Evolutionary conservation across 2,329 filamentous ascomycete species (phyloP), one percentile per base, ranked within the genome.

Genomic region (Hirsutella thompsonii): DNA sequence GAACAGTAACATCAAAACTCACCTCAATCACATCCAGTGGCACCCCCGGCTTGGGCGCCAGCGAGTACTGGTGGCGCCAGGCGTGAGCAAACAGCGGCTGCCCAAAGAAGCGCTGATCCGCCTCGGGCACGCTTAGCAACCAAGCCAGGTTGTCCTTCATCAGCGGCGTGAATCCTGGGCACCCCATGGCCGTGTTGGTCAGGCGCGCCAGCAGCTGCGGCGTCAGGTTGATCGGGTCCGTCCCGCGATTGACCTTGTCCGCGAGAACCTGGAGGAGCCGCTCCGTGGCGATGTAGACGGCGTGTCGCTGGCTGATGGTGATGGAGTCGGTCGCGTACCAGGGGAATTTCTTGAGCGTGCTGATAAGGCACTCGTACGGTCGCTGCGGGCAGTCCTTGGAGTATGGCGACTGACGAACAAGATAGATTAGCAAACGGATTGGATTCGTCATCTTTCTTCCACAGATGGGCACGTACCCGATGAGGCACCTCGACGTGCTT

Each of bases 361-460:
- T 79, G 49, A 82, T 78, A 50, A 82, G 62, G 52, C 69, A 77
- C 59, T 83, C 79, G 42, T 73, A 81, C 2, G 76, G 72, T 13
- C 79, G 70, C 57, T 82, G 76, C 0, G 76, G 75, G 48, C 75
- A 79, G 20, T 76, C 67, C 42, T 65, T 68, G 8, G 73, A 69
- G 52, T 74, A 81, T 0, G 72, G 71, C 11, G 74, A 76, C 74
- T 80, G 39, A 2, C 19, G 4, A n/a, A n/a, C n/a, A n/a, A 14
- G 37, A 1, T 32, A 5, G 13, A 36, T 48, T 18, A 47, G 49
- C 16, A 23, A n/a, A n/a, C n/a, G n/a, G n/a, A n/a, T n/a, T n/a
- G n/a, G n/a, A n/a, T n/a, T n/a, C n/a, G n/a, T n/a, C n/a, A n/a
- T n/a, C n/a, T n/a, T n/a, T n/a, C n/a, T n/a, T n/a, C n/a, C n/a